Evolutionary conservation across 2,329 filamentous ascomycete genomes (phyloP).

Genomic region (Amesomyces nigricolor): DNA sequence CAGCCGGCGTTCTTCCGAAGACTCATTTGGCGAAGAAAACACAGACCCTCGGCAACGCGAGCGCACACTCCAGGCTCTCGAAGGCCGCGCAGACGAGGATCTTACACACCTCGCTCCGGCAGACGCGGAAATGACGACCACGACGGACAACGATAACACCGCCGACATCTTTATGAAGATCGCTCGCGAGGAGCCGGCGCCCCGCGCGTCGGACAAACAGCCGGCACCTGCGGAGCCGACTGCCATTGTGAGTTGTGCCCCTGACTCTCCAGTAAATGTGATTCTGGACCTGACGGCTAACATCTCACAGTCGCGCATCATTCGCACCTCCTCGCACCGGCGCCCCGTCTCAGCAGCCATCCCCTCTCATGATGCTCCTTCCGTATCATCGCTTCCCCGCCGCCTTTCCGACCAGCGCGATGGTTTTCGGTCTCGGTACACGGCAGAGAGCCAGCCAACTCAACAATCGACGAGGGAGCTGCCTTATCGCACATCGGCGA

Average conservation of each 20-base stretch:
- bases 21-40: slow-evolving; percentile 38
- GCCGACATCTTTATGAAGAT: slow-evolving; percentile 56
- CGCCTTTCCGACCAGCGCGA: slow-evolving; percentile 55
- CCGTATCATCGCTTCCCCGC: slow-evolving; percentile 46
- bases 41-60: slow-evolving; percentile 44
- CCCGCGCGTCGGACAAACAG: slow-evolving; percentile 34
- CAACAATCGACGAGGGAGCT: slow-evolving; percentile 39
- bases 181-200: slow-evolving; percentile 47
- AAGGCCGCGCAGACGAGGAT: slow-evolving; percentile 40
- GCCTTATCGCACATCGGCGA: slow-evolving; percentile 38
- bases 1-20: slow-evolving; percentile 38
- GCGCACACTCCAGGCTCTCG: slow-evolving; percentile 46
- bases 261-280: too few species aligned
- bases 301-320: slow-evolving; percentile 41
- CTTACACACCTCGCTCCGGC: slow-evolving; percentile 37
- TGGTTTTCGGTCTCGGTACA: slow-evolving; percentile 36
- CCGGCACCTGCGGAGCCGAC: slow-evolving; percentile 34
- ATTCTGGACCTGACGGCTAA: slow-evolving; percentile 23
- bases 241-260: slow-evolving; percentile 42
- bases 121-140: slow-evolving; percentile 30
- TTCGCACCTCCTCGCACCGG: slow-evolving; percentile 40
- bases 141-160: slow-evolving; percentile 45
- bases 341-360: slow-evolving; percentile 50
- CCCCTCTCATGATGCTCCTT: slow-evolving; percentile 42
- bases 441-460: slow-evolving; percentile 38